A percentile compares a stretch with the other conserved stretches of the same genome.
Conservation (phyloP, 2,329 filamentous ascomycete genomes). For the Neocatenulostroma microsporum region DNA sequence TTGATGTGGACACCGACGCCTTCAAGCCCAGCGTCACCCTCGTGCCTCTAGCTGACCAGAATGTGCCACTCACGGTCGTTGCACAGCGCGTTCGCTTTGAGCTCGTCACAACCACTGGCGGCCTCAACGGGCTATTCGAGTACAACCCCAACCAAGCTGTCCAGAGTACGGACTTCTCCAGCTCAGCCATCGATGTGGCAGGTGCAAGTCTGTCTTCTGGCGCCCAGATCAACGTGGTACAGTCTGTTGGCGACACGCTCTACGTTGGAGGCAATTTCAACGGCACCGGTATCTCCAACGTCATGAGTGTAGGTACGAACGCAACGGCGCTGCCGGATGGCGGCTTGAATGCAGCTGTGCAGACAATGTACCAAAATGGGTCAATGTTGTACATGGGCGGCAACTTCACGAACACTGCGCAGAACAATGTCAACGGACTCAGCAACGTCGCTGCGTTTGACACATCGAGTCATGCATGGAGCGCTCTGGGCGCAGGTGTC, state of each 20-base stretch:
- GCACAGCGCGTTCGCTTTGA: slow-evolving; percentile 79
- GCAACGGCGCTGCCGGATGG: slow-evolving; percentile 56
- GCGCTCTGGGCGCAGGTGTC: slow-evolving; percentile 73
- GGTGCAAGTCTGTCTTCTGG: slow-evolving; percentile 59
- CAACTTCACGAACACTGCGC: slow-evolving; percentile 67
- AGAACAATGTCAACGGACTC: slow-evolving; percentile 55
- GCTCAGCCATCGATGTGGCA: slow-evolving; percentile 68
- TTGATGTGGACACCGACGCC: slow-evolving; percentile 63
- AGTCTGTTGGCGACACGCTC: slow-evolving; percentile 54
- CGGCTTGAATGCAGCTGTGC: slow-evolving; percentile 74
- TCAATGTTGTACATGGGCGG: slow-evolving; percentile 72
- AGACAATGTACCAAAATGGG: slow-evolving; percentile 59
- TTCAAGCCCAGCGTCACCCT: slow-evolving; percentile 80
- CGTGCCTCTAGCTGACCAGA: slow-evolving; percentile 58
- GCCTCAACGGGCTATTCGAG: slow-evolving; percentile 84
- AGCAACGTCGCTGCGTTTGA: slow-evolving; percentile 72
- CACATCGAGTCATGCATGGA: slow-evolving; percentile 61
- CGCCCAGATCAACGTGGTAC: slow-evolving; percentile 65
- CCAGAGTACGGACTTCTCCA: slow-evolving; percentile 57
- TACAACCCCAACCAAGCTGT: slow-evolving; percentile 61
- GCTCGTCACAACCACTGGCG: slow-evolving; percentile 64
- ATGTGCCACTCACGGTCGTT: slow-evolving; percentile 66
- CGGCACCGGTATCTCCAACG: slow-evolving; percentile 59
- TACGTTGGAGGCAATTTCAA: slow-evolving; percentile 84
- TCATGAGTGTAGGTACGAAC: slow-evolving; percentile 64